Base-by-base conservation (phyloP, 1,139 yeast species). In the Ashbya aceris region DNA sequence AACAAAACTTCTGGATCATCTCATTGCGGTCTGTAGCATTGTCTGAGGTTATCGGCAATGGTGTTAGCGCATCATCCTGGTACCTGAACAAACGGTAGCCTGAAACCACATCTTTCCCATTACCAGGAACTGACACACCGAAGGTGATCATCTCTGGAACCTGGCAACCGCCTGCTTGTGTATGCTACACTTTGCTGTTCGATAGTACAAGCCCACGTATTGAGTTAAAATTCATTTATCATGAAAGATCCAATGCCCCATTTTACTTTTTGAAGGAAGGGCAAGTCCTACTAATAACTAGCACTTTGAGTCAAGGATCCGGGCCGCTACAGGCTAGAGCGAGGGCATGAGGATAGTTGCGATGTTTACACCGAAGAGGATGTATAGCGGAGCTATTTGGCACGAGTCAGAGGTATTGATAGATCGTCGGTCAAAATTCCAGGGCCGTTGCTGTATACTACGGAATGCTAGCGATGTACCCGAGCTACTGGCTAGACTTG, bases 341-440 rank as follows among this genome's bases (percentile, higher is more conserved):
- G 23, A 17, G 5, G 23, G 3, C 23, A 29, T 29, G 31, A 12
- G 13, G 11, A 4, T 29, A 6, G 11, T 29, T 29, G 31, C 31
- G 7, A n/a, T 29, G 13, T 29, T 12, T 29, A 5, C 31, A 12
- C 3, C 13, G 13, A 29, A 12, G 13, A 29, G 31, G 13, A 11
- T 5, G 31, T 29, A 32, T 13, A 32, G 17, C 35, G 7, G n/a
- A 3, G 7, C n/a, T 12, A 27, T 33, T n/a, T 68, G 73, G 71
- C 52, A 54, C 14, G 59, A 54, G 32, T 66, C 72, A 1, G 57
- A 58, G n/a, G 43, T 62, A 1, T 44, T 68, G 8, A 51, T 56
- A 1, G 72, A 74, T 46, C 66, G 74, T 36, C 78, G 77, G 46
- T 79, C 86, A 0, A 70, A 69, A 43, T 82, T 81, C 50, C 82